Evolutionary conservation across 192 early-diverging fungal genomes (phyloP).

Genomic region (Podila horticola): DNA sequence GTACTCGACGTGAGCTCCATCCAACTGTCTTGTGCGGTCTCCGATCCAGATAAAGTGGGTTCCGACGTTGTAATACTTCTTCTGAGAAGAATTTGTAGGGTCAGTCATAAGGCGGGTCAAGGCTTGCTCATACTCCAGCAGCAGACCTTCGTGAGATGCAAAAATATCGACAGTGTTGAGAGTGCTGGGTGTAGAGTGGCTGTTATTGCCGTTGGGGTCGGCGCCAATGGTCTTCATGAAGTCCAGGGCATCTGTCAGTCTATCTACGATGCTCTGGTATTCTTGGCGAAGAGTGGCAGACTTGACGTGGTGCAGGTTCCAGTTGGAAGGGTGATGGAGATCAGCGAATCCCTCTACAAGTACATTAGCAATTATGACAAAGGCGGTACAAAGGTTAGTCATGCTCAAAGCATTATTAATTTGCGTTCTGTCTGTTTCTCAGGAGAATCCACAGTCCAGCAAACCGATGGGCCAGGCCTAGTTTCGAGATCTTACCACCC

Average conservation of each 20-base stretch:
- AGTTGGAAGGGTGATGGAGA: conserved; percentile 88
- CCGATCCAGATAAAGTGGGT: conserved; percentile 99
- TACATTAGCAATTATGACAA: background rate
- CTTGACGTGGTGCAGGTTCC: conserved; percentile 92
- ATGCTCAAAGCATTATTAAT: background rate
- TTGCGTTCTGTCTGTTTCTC: too few relatives aligned
- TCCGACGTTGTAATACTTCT: conserved; percentile 90
- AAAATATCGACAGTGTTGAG: conserved; percentile 90
- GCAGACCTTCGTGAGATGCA: conserved; percentile 95
- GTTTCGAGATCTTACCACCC: conserved; percentile 57
- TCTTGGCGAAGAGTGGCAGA: conserved; percentile 80
- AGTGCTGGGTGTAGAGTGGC: conserved; percentile 36
- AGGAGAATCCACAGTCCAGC: too few relatives aligned
- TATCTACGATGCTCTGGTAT: conserved; percentile 91
- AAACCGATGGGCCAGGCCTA: too few relatives aligned
- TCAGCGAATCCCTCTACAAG: conserved; percentile 67
- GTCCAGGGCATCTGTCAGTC: conserved; percentile 87
- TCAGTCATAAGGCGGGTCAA: conserved; percentile 77
- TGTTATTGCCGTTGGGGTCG: conserved; percentile 54
- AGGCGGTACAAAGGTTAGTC: background rate
- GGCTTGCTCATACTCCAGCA: conserved; percentile 92
- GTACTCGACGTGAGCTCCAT: conserved; percentile 97
- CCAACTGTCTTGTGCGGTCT: conserved; percentile 94
- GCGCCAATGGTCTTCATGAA: conserved; percentile 97
- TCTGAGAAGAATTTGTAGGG: conserved; percentile 52